Evolutionary conservation across 2,329 filamentous ascomycete species (phyloP), one percentile per base, ranked within the genome.

Genomic region (Fusarium staphyleae): DNA sequence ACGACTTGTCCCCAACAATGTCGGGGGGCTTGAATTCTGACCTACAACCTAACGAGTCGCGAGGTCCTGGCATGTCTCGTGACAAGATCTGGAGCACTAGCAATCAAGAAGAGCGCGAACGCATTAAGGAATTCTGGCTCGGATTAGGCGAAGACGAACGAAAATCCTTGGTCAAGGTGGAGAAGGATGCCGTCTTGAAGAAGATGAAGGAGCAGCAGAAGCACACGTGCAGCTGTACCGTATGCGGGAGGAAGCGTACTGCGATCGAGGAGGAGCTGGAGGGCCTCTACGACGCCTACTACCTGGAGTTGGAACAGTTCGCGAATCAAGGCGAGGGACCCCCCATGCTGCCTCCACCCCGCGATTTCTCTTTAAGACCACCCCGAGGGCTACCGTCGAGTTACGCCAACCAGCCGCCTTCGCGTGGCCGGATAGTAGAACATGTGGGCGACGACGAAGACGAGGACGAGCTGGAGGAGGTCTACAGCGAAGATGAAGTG

Each of bases 201-300:
- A 99, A 99, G 80, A 99, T 99, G 95, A 99, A 99, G 81, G 95
- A 99, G 75, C 95, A 99, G 75, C 95, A 99, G 74, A 98, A 98
- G 75, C 93, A 98, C 73, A 98, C 93, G 3, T 99, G 95, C 79
- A 97, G 93, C 73, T 99, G 95, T 75, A 96, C 92, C 4, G 93
- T 99, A 33, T 99, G 95, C 74, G 95, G 95, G 46, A 86, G 95
- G 63, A 99, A 99, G 78, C 87, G 95, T 47, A 96, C 90, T 11
- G 95, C 95, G 32, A 99, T 99, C 65, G 95, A 99, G 75, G 95
- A 99, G 76, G 95, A 99, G 75, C 81, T 99, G 11, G 95, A 99
- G 72, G 93, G 96, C 14, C 83, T 99, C 11, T 99, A 99, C 75
- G 95, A 99, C 77, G 93, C 93, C 59, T 99, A 99, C 76, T 99